Evolutionary conservation across 1,284 basidiomycete genomes (phyloP).

Genomic region (Tilletiopsis washingtonensis): DNA sequence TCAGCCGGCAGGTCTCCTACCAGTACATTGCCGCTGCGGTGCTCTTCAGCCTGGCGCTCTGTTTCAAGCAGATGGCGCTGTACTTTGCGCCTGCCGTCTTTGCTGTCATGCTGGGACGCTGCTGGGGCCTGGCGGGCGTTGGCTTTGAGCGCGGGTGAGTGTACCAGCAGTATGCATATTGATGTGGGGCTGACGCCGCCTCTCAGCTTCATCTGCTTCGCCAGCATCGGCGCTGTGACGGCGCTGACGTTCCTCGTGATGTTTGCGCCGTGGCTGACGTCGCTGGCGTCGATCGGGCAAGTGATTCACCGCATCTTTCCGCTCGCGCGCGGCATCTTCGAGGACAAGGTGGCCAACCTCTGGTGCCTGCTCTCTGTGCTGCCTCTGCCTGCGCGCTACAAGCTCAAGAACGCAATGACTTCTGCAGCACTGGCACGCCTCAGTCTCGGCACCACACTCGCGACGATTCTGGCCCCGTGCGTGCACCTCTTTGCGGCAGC

Average conservation of each 20-base stretch:
- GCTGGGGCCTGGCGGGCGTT: constrained; percentile 71
- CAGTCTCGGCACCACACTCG: constrained; percentile 45
- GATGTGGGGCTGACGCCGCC: background rate
- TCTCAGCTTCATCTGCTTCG: constrained; percentile 57
- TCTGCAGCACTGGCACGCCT: constrained; percentile 42
- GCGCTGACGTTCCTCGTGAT: constrained; percentile 59
- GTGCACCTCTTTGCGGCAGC: constrained; percentile 32
- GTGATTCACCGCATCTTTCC: constrained; percentile 79
- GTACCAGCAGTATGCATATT: background rate
- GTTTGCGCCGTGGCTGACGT: constrained; percentile 67
- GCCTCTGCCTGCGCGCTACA: constrained; percentile 28
- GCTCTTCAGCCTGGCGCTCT: constrained; percentile 71
- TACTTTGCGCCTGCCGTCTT: constrained; percentile 75
- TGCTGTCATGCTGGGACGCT: constrained; percentile 43
- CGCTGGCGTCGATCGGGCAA: constrained; percentile 55
- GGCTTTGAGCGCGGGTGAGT: constrained; percentile 61
- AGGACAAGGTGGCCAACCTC: constrained; percentile 93
- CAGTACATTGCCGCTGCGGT: constrained; percentile 64
- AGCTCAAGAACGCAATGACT: constrained; percentile 26
- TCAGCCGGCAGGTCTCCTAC: constrained; percentile 39
- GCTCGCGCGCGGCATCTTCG: constrained; percentile 78
- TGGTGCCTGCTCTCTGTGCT: constrained; percentile 55
- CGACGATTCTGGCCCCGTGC: constrained; percentile 43
- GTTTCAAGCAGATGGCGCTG: constrained; percentile 92
- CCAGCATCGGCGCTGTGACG: constrained; percentile 56